phyloP scores from a whole-genome alignment of 1,284 basidiomycete species.

The Athelia psychrophila region DNA sequence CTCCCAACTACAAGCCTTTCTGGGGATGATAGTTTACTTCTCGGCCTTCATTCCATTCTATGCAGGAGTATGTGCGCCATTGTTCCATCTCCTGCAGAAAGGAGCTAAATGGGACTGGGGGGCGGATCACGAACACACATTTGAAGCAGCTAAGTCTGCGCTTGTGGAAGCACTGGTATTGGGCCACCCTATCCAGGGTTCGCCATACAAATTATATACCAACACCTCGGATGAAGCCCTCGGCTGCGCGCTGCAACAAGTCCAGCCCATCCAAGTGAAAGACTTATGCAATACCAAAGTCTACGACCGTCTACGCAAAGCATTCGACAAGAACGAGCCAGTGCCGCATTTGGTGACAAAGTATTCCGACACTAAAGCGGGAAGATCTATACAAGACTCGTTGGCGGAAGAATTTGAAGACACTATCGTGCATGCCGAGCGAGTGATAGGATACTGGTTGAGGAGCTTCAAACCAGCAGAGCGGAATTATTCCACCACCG shows the following conservation, averaged over 20 bases:
- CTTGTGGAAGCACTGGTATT: conserved; percentile 7
- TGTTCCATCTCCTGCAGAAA: conserved; percentile 18
- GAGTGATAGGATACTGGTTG: conserved; percentile 16
- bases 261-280: conserved; percentile 18
- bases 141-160: conserved; percentile 10
- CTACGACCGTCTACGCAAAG: conserved; percentile 14
- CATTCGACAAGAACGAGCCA: conserved; percentile 4
- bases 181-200: conserved; percentile 11
- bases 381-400: neutral
- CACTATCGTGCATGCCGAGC: conserved; percentile 14
- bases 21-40: conserved; percentile 30
- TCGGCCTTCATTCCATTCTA: conserved; percentile 25
- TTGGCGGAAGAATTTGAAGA: conserved; percentile 15
- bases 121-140: conserved; percentile 9
- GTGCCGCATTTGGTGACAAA: neutral
- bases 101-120: conserved; percentile 11
- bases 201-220: conserved; percentile 14
- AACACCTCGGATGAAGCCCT: conserved; percentile 27
- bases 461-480: conserved; percentile 15
- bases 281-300: conserved; percentile 19
- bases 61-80: conserved; percentile 18
- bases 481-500: conserved; percentile 18
- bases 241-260: conserved; percentile 26
- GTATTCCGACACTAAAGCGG: neutral
- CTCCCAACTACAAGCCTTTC: conserved; percentile 23